phyloP scores from a whole-genome alignment of 1,284 basidiomycete species.

The Ceratobasidium sp. region DNA sequence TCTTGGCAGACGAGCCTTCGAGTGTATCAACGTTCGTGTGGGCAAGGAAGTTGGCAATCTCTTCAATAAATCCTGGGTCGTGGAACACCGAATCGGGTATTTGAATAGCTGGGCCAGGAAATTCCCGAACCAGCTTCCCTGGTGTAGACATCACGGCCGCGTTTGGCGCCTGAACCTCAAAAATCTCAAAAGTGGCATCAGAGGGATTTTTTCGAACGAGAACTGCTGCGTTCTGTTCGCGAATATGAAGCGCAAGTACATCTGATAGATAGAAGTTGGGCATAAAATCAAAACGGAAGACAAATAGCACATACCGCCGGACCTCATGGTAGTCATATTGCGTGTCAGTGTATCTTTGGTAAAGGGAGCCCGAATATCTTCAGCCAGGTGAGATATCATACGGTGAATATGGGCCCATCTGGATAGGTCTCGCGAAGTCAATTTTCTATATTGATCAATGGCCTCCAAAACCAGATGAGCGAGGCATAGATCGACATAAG shows the following conservation, averaged over 20 bases:
- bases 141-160: constrained; percentile 56
- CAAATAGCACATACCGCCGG: too few relatives aligned
- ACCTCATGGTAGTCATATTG: too few relatives aligned
- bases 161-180: constrained; percentile 60
- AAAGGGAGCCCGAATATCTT: too few relatives aligned
- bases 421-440: background rate
- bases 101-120: constrained; percentile 54
- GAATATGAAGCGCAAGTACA: constrained; percentile 58
- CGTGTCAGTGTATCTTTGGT: too few relatives aligned
- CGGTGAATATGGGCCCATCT: too few relatives aligned
- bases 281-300: too few relatives aligned
- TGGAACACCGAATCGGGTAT: constrained; percentile 48
- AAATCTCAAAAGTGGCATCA: constrained; percentile 59
- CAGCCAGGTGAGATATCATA: too few relatives aligned
- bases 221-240: constrained; percentile 63
- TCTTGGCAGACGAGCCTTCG: constrained; percentile 47
- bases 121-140: constrained; percentile 59
- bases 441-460: background rate
- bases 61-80: constrained; percentile 53
- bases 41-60: constrained; percentile 57
- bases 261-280: constrained; percentile 50
- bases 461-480: background rate
- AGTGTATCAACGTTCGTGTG: constrained; percentile 56
- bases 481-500: background rate
- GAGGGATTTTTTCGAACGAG: constrained; percentile 56